Evolutionary conservation across 2,329 filamentous ascomycete species (phyloP).

Genomic region (Allantophomopsis cytisporea): DNA sequence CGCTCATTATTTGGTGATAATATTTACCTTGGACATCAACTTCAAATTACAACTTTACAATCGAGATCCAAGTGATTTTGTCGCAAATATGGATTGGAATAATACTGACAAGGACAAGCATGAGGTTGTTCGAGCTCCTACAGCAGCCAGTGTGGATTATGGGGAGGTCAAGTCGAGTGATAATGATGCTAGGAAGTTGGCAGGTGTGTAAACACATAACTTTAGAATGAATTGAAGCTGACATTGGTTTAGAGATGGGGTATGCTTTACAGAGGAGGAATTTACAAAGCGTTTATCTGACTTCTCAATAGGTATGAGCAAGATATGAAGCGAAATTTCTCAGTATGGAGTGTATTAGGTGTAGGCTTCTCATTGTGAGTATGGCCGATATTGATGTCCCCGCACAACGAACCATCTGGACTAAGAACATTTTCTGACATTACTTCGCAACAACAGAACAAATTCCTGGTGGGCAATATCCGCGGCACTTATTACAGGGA

Average conservation of each 20-base stretch:
- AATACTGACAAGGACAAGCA: too few relatives aligned
- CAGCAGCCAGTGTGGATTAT: not conserved
- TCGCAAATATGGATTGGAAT: too few relatives aligned
- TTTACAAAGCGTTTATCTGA: too few relatives aligned
- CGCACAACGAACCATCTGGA: too few relatives aligned
- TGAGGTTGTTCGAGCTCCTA: not conserved
- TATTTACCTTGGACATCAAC: too few relatives aligned
- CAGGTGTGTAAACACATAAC: constrained; percentile 3
- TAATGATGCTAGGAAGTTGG: constrained; percentile 11
- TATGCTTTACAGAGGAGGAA: not conserved
- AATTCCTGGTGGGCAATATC: constrained; percentile 26
- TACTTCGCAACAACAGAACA: constrained; percentile 7
- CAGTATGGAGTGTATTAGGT: constrained; percentile 25
- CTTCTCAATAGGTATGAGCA: constrained; percentile 9
- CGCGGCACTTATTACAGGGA: constrained; percentile 20
- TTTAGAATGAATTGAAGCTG: not conserved
- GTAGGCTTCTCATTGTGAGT: constrained; percentile 23
- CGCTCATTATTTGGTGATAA: too few relatives aligned
- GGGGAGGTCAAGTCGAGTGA: constrained; percentile 4
- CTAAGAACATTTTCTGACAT: too few relatives aligned
- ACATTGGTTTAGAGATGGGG: constrained; percentile 12
- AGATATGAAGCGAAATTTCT: constrained; percentile 26
- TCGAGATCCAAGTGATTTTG: too few relatives aligned
- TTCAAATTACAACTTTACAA: too few relatives aligned
- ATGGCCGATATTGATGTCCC: too few relatives aligned